A percentile compares a stretch with the other conserved stretches of the same genome.
These are phyloP conservation scores for Trichoderma simmonsii DNA, from an alignment of 2,329 filamentous ascomycete species.

Conservation along the genomic window DNA sequence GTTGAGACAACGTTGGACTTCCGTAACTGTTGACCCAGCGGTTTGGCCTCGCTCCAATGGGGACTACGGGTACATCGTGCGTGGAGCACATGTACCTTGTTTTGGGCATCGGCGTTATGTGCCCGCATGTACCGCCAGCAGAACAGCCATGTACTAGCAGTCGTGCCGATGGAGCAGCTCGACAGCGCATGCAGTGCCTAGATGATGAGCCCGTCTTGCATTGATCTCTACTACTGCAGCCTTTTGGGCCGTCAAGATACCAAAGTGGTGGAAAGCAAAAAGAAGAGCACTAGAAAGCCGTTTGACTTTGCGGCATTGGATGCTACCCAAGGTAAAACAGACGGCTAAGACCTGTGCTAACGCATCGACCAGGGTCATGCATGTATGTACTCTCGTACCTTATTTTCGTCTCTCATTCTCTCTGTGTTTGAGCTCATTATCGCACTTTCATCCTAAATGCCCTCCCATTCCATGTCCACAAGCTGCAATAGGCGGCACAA, in stretches of 20 bases:
- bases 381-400: neutral
- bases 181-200: neutral
- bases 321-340: slow-evolving; percentile 3
- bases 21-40: neutral
- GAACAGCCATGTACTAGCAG: neutral
- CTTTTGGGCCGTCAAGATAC: neutral
- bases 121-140: neutral
- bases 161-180: neutral
- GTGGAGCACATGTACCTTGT: neutral
- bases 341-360: neutral
- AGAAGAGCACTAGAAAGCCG: slow-evolving; percentile 13
- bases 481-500: neutral
- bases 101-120: neutral
- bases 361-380: slow-evolving; percentile 9
- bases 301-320: neutral
- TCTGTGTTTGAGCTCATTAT: neutral
- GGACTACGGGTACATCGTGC: neutral
- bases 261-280: neutral
- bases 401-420: neutral
- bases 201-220: neutral
- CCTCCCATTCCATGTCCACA: neutral
- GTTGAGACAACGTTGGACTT: neutral
- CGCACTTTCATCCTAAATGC: neutral
- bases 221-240: neutral
- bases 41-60: neutral